Conservation (phyloP, 2,329 filamentous ascomycete species). For the Talaromyces sp. region DNA sequence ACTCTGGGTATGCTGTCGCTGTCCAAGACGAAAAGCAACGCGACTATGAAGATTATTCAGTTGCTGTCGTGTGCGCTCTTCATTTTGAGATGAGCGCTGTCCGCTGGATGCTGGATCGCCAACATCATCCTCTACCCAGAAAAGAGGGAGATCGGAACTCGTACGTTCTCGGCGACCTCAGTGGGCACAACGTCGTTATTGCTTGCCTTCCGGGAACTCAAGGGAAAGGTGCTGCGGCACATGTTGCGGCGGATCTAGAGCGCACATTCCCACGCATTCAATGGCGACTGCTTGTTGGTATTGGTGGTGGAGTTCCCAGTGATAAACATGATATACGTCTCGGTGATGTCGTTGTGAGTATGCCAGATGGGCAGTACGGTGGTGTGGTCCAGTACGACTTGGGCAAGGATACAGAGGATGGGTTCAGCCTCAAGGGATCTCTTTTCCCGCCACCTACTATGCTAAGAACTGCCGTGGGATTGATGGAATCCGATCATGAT, state of each 20-base stretch:
- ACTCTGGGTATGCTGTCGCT: not conserved
- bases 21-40: not conserved
- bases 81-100: conserved; percentile 5
- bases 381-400: conserved; percentile 29
- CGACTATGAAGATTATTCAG: not conserved
- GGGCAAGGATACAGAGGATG: conserved; percentile 21
- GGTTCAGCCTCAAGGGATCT: conserved; percentile 19
- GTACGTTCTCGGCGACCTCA: conserved; percentile 8
- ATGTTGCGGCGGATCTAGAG: not conserved
- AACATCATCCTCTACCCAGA: not conserved
- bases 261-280: conserved; percentile 2
- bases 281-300: conserved; percentile 2
- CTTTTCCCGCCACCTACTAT: conserved; percentile 15
- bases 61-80: not conserved
- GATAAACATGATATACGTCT: conserved; percentile 6
- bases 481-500: conserved; percentile 4
- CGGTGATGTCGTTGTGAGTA: conserved; percentile 27
- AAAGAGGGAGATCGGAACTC: not conserved
- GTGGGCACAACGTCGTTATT: conserved; percentile 7
- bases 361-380: conserved; percentile 14
- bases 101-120: not conserved
- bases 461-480: conserved; percentile 8
- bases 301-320: conserved; percentile 5
- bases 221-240: not conserved
- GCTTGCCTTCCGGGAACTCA: conserved; percentile 8